Percentiles rank a stretch among this genome's conserved stretches.
These are phyloP conservation scores for Boletellus emodensis DNA, from an alignment of 768 basidiomycete species.

Conservation along the genomic window DNA sequence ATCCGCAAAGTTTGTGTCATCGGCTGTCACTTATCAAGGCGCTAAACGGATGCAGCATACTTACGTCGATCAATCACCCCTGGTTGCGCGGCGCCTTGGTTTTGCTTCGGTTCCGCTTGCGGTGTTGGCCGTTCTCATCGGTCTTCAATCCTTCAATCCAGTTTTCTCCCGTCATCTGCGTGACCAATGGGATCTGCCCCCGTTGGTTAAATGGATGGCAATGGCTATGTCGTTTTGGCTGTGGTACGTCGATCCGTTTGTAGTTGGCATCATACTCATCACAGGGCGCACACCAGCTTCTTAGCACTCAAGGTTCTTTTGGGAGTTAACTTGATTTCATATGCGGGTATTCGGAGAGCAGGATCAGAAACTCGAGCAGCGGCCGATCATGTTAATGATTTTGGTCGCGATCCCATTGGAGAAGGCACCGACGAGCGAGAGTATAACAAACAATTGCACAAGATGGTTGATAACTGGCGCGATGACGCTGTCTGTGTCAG, in stretches of 20 bases:
- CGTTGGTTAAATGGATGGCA: conserved; percentile 55
- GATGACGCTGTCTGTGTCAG: conserved; percentile 66
- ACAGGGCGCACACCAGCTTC: conserved; percentile 42
- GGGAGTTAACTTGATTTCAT: conserved; percentile 82
- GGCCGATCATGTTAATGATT: conserved; percentile 79
- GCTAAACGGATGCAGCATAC: conserved; percentile 51
- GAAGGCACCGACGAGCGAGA: conserved; percentile 85
- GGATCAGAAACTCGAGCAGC: conserved; percentile 76
- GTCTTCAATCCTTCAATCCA: conserved; percentile 64
- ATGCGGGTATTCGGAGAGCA: conserved; percentile 67
- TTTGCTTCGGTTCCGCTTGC: conserved; percentile 92
- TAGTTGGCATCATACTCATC: background rate
- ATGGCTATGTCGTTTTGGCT: conserved; percentile 75
- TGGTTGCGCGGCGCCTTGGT: conserved; percentile 89
- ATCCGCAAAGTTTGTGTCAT: conserved; percentile 57
- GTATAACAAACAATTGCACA: conserved; percentile 80
- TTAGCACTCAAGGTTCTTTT: conserved; percentile 90
- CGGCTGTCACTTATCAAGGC: background rate
- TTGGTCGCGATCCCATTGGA: conserved; percentile 86
- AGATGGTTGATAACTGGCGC: conserved; percentile 57
- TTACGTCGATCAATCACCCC: conserved; percentile 93
- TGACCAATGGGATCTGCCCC: conserved; percentile 39
- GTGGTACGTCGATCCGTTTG: conserved; percentile 56
- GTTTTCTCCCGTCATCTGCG: conserved; percentile 48
- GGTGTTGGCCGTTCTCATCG: conserved; percentile 73